Conservation (phyloP, 148 eudicot genomes). For the Chenopodium suecicum region DNA sequence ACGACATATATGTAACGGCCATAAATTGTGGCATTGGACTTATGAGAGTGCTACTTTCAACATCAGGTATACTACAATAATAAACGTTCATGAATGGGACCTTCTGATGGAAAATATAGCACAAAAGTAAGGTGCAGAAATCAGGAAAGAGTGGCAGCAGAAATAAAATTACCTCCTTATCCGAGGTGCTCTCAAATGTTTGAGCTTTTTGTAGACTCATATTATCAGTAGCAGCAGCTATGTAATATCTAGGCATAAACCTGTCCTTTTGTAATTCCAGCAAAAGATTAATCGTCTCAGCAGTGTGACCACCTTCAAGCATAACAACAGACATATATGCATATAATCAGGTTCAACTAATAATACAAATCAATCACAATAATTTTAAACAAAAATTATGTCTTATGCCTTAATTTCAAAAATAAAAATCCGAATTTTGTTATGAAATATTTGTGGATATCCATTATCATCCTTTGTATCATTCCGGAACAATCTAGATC, state of each 20-base stretch:
- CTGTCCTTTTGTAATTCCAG: slow-evolving; percentile 52
- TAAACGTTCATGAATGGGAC: not conserved
- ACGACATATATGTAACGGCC: too few relatives aligned
- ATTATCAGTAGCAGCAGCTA: slow-evolving; percentile 90
- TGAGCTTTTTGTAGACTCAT: slow-evolving; percentile 95
- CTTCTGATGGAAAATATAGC: not conserved
- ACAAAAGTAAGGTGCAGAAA: not conserved
- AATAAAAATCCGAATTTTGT: not conserved
- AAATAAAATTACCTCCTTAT: slow-evolving; percentile 41
- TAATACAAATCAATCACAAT: not conserved
- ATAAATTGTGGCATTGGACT: not conserved
- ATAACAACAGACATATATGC: slow-evolving; percentile 7
- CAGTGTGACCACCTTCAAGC: slow-evolving; percentile 87
- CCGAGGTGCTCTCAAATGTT: slow-evolving; percentile 54
- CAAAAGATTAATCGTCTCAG: slow-evolving; percentile 87
- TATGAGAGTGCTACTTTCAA: not conserved
- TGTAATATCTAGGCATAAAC: slow-evolving; percentile 59
- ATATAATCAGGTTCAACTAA: too few relatives aligned
- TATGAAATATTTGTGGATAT: too few relatives aligned
- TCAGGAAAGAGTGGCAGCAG: not conserved
- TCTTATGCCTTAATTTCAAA: not conserved
- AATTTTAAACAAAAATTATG: not conserved
- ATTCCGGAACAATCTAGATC: too few relatives aligned
- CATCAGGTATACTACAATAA: not conserved
- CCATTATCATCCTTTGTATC: too few relatives aligned